Base-by-base conservation (phyloP, 176 grass and related monocot species). In the Coix lacrymajobi region DNA sequence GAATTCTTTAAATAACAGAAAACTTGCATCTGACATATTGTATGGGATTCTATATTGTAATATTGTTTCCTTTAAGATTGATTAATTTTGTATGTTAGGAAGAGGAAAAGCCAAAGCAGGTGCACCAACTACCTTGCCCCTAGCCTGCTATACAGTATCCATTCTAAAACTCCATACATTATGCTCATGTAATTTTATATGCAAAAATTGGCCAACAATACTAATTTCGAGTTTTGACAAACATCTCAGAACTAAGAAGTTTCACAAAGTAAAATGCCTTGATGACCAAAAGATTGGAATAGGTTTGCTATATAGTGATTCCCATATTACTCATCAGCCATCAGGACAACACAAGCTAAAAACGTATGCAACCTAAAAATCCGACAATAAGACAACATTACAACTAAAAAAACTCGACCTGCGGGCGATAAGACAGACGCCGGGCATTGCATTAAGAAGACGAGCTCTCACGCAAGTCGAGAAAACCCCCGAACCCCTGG, bases 241-340 rank as follows among this genome's bases (percentile, higher is more conserved):
- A 70, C 25, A 69, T 22, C 16, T 40, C 11, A 39, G 19, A 87
- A 24, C 24, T 39, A 80, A 12, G 65, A 74, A 80, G 66, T 17
- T 71, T 51, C 22, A 73, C 28, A 49, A 51, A 24, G 10, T 11
- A 8, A 74, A 28, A 17, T 8, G 25, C 28, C 19, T 66, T 26
- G 70, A 73, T 73, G 34, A 75, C 15, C 34, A 19, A 26, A 78
- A 66, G 4, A 66, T n/a, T 46, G 31, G 20, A 64, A 77, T 49
- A 33, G 11, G 57, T 67, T 58, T 75, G 30, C 60, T 17, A 69
- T 40, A 46, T 17, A 71, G n/a, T 79, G 46, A 69, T 73, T 79
- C 66, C 28, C 75, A 84, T 45, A 66, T 66, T 44, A 84, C 69
- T 39, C n/a, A 62, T 75, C 8, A 52, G 29, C 31, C 16, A 68